A percentile compares a stretch with the other conserved stretches of the same genome.
These are phyloP conservation scores for Crithidia expoeki DNA, from an alignment of 208 protist species.

Conservation along the genomic window DNA sequence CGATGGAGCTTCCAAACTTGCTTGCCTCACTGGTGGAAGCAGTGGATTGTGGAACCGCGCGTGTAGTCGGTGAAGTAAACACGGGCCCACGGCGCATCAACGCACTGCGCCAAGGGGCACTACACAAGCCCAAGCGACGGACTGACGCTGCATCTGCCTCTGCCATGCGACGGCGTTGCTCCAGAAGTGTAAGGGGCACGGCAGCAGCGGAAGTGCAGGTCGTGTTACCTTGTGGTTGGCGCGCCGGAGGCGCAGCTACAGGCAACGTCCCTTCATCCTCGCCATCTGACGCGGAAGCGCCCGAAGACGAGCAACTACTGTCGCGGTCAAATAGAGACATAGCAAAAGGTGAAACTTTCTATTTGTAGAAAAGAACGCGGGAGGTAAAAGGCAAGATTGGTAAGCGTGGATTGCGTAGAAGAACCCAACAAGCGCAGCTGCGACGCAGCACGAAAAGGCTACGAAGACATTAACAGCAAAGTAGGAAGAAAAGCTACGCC, in stretches of 20 bases:
- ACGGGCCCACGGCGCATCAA: neutral
- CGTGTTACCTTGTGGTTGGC: too few relatives aligned
- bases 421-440: too few relatives aligned
- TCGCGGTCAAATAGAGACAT: slow-evolving; percentile 48
- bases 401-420: too few relatives aligned
- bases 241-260: neutral
- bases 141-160: slow-evolving; percentile 12
- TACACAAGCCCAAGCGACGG: neutral
- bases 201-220: too few relatives aligned
- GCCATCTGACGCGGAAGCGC: slow-evolving; percentile 9
- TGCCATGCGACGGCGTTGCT: slow-evolving; percentile 33
- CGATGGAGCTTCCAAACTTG: slow-evolving; percentile 65
- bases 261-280: slow-evolving; percentile 18
- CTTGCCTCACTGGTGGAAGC: slow-evolving; percentile 10
- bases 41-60: neutral
- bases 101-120: slow-evolving; percentile 16
- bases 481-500: too few relatives aligned
- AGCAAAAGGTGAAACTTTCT: neutral
- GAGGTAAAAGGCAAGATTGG: too few relatives aligned
- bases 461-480: too few relatives aligned
- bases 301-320: slow-evolving; percentile 7
- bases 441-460: too few relatives aligned
- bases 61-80: neutral
- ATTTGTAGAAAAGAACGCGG: too few relatives aligned
- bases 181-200: slow-evolving; percentile 14